Conservation (phyloP, 2,329 filamentous ascomycete species). For the Thelonectria blattea region DNA sequence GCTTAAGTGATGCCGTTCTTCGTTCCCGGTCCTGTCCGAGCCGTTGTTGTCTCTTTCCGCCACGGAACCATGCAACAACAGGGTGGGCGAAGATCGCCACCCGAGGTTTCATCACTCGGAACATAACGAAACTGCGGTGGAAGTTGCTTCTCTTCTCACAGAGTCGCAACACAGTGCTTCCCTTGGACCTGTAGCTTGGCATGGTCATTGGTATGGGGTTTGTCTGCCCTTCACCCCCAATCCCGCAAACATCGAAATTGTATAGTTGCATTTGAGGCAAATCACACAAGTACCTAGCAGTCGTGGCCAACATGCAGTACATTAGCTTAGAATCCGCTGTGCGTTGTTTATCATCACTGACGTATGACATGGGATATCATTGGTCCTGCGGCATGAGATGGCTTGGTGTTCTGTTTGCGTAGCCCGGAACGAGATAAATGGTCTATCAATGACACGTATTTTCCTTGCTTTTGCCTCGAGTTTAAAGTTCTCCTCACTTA, state of each 20-base stretch:
- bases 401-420: constrained; percentile 2
- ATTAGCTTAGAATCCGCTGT: too few relatives aligned
- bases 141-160: neutral
- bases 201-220: too few relatives aligned
- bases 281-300: neutral
- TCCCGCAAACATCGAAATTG: neutral
- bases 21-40: neutral
- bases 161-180: neutral
- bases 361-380: too few relatives aligned
- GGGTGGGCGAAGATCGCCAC: neutral
- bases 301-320: neutral
- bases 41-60: neutral
- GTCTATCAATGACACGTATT: too few relatives aligned
- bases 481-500: too few relatives aligned
- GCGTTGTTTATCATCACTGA: too few relatives aligned
- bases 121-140: neutral
- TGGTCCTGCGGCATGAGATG: neutral
- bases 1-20: constrained; percentile 2
- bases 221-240: too few relatives aligned
- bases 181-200: too few relatives aligned
- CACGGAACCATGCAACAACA: neutral
- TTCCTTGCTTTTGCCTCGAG: too few relatives aligned
- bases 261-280: neutral
- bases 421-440: neutral
- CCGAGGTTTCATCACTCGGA: neutral